These are phyloP conservation scores for Intubia oerlemansii DNA, from an alignment of 2,329 filamentous ascomycete genomes.

Conservation along the genomic window DNA sequence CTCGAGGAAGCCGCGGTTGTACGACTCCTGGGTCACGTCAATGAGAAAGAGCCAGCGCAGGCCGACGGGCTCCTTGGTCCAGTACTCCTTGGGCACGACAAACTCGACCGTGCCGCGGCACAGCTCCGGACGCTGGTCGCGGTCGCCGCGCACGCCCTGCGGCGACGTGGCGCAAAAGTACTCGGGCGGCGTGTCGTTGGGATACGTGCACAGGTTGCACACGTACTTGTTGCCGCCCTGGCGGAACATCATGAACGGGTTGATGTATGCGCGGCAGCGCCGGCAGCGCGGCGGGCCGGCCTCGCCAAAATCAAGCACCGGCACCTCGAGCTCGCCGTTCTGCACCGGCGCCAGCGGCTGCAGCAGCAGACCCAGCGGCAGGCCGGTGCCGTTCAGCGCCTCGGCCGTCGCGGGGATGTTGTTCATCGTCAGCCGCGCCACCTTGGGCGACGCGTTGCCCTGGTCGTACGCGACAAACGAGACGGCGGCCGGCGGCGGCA, in stretches of 20 bases:
- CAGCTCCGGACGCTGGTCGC: constrained; percentile 74
- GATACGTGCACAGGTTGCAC: constrained; percentile 94
- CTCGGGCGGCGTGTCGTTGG: constrained; percentile 78
- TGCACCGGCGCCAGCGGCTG: constrained; percentile 74
- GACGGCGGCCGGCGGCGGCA: constrained; percentile 70
- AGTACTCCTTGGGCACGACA: constrained; percentile 94
- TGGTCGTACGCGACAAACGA: constrained; percentile 92
- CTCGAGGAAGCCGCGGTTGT: constrained; percentile 77
- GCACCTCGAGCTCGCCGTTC: constrained; percentile 67
- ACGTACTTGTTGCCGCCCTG: constrained; percentile 90
- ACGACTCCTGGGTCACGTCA: constrained; percentile 79
- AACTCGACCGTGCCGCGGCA: constrained; percentile 89
- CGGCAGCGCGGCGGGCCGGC: constrained; percentile 75
- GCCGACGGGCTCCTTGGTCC: constrained; percentile 82
- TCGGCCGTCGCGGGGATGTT: constrained; percentile 75
- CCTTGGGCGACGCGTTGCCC: constrained; percentile 90
- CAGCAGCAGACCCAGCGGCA: constrained; percentile 72
- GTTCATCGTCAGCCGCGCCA: constrained; percentile 76
- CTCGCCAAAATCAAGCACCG: constrained; percentile 89
- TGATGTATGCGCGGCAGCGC: constrained; percentile 89
- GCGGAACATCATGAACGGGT: constrained; percentile 96
- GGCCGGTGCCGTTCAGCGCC: constrained; percentile 53
- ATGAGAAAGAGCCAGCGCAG: constrained; percentile 79
- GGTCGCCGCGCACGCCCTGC: constrained; percentile 68
- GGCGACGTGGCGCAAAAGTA: constrained; percentile 88